A percentile compares a stretch with the other conserved stretches of the same genome.
phyloP scores from a whole-genome alignment of 305 asterid genomes.

The Fraxinus latifolia region DNA sequence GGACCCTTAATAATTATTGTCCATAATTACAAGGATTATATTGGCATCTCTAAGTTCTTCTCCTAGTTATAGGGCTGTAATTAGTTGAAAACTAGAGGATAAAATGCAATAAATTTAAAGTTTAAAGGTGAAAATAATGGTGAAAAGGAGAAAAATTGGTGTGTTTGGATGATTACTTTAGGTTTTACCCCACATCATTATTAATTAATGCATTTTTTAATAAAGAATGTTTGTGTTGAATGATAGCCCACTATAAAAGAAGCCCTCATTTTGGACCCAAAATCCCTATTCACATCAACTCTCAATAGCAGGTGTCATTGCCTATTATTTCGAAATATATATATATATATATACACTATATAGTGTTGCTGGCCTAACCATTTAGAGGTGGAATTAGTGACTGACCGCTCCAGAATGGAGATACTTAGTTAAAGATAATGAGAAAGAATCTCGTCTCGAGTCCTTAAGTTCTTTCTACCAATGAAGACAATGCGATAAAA shows the following conservation, averaged over 20 bases:
- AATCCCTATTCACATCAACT: constrained; percentile 23
- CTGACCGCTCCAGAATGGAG: too few relatives aligned
- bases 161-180: constrained; percentile 17
- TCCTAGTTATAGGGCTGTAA: constrained; percentile 14
- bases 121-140: constrained; percentile 13
- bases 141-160: neutral
- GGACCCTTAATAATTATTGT: constrained; percentile 27
- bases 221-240: constrained; percentile 26
- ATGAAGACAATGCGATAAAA: neutral
- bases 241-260: constrained; percentile 38
- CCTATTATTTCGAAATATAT: neutral
- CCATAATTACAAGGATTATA: constrained; percentile 33
- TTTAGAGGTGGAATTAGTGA: too few relatives aligned
- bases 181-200: constrained; percentile 29
- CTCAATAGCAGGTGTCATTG: neutral
- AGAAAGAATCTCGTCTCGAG: neutral
- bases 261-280: constrained; percentile 50
- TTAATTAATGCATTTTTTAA: constrained; percentile 15
- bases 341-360: too few relatives aligned
- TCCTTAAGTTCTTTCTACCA: neutral
- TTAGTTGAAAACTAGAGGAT: neutral
- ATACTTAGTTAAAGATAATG: too few relatives aligned
- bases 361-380: too few relatives aligned
- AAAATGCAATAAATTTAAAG: constrained; percentile 9
- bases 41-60: constrained; percentile 15